A percentile compares a stretch with the other conserved stretches of the same genome.
phyloP scores from a whole-genome alignment of 164 flowering plant genomes.

The Annona cherimola region DNA sequence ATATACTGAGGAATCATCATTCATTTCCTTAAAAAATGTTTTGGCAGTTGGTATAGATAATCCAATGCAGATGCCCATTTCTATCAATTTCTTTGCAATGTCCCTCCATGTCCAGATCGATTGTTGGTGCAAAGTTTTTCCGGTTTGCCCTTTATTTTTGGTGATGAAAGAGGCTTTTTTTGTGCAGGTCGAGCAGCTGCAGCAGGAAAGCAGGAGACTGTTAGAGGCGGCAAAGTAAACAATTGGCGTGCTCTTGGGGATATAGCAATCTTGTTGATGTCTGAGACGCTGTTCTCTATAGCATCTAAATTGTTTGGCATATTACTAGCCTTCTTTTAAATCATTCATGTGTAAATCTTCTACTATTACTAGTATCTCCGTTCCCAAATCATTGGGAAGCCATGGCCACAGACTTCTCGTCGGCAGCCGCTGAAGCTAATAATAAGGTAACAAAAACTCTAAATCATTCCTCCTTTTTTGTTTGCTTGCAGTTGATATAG shows the following conservation, averaged over 20 bases:
- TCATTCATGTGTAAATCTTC: not conserved
- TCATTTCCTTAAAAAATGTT: not conserved
- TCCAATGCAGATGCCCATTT: not conserved
- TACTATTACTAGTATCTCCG: not conserved
- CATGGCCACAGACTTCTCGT: conserved; percentile 40
- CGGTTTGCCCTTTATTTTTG: too few species aligned
- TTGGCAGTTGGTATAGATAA: not conserved
- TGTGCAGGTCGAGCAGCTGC: conserved; percentile 39
- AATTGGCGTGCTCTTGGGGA: conserved; percentile 71
- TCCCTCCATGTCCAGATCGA: not conserved
- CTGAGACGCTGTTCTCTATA: conserved; percentile 30
- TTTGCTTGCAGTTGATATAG: not conserved
- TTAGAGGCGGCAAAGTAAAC: conserved; percentile 35
- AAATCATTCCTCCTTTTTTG: not conserved
- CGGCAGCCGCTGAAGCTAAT: conserved; percentile 55
- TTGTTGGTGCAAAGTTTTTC: too few species aligned
- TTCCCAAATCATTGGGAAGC: conserved; percentile 21
- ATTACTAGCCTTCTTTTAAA: too few species aligned
- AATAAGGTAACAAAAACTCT: conserved; percentile 35
- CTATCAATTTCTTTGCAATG: not conserved
- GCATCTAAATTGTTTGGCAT: not conserved
- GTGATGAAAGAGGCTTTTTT: not conserved
- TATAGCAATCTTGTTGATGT: conserved; percentile 59
- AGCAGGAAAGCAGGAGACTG: conserved; percentile 45
- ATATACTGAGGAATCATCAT: not conserved